Base-by-base conservation (phyloP, 1,139 yeast genomes). In the Neolecta irregularis region DNA sequence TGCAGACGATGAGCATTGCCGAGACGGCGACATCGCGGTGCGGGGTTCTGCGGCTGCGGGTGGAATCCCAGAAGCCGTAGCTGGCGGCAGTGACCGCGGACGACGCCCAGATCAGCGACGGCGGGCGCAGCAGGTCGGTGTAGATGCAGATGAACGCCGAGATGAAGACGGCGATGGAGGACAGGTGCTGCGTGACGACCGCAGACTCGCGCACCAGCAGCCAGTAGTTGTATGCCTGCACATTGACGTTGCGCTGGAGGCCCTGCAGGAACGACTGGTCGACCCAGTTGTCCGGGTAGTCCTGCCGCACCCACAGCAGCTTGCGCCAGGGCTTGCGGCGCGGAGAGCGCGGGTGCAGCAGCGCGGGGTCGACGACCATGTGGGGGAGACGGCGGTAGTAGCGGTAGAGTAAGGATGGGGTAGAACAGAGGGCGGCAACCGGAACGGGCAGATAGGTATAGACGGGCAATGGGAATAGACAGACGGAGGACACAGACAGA, bases 221-320 rank as follows among this genome's bases (percentile, higher is more conserved):
- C 59, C 64, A 59, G 47, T 69, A 75, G 1, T 80, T 66, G 52
- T 81, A 74, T 41, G 66, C 64, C 24, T 69, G 69, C 25, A 80
- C 88, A 8, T 83, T 74, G 23, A 81, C 64, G 56, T 81, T 81
- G 33, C 91, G 61, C 46, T 74, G 72, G 45, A 85, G 63, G 51
- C 76, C 92, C 3, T 83, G 71, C 12, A 83, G 59, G 51, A 88
- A 88, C 6, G 85, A 69, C 6, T 60, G 57, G 50, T 83, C 92
- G 2, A 93, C 88, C 56, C 80, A 80, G 54, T 83, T 88, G 53
- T 88, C 98, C 0, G 93, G 93, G 50, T 74, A 85, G 9, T 79
- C 79, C 51, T 85, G 95, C 41, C 68, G 67, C 30, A 78, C 67
- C 74, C 93, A 88, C n/a, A 88, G 64, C 31, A 83, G 67, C 50